These are phyloP conservation scores for Backusella morwellensis DNA, from an alignment of 192 early-diverging fungal species.

Conservation along the genomic window DNA sequence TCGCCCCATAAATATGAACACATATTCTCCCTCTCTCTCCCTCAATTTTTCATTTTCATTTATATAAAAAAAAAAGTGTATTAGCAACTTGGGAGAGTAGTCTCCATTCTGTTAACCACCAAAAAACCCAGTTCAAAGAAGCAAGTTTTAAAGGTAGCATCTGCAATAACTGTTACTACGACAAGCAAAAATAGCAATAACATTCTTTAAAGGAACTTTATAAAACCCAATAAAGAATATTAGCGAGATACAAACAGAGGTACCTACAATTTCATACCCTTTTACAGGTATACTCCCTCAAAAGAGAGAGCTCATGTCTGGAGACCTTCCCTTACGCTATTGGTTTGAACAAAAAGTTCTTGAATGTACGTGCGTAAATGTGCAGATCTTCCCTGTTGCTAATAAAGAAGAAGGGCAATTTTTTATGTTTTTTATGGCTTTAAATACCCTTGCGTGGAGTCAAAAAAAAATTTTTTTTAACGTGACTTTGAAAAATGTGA, in stretches of 20 bases:
- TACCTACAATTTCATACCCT: neutral
- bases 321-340: constrained; percentile 22
- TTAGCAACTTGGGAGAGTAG: constrained; percentile 16
- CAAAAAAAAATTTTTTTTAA: neutral
- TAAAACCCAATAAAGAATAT: neutral
- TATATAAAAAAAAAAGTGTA: constrained; percentile 7
- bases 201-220: neutral
- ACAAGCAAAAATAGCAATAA: constrained; percentile 10
- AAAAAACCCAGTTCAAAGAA: neutral
- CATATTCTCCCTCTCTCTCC: neutral
- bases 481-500: neutral
- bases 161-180: constrained; percentile 17
- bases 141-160: neutral
- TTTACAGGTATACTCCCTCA: neutral
- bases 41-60: constrained; percentile 5
- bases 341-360: neutral
- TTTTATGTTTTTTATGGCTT: neutral
- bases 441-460: neutral
- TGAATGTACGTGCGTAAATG: constrained; percentile 10
- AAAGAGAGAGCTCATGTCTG: constrained; percentile 1
- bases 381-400: constrained; percentile 16
- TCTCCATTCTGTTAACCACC: constrained; percentile 17
- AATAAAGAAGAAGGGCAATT: neutral
- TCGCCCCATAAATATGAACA: neutral
- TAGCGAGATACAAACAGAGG: neutral